Percentiles rank a stretch among this genome's conserved stretches.
These are phyloP conservation scores for Myochromella boudieri DNA, from an alignment of 768 basidiomycete genomes.

Conservation along the genomic window DNA sequence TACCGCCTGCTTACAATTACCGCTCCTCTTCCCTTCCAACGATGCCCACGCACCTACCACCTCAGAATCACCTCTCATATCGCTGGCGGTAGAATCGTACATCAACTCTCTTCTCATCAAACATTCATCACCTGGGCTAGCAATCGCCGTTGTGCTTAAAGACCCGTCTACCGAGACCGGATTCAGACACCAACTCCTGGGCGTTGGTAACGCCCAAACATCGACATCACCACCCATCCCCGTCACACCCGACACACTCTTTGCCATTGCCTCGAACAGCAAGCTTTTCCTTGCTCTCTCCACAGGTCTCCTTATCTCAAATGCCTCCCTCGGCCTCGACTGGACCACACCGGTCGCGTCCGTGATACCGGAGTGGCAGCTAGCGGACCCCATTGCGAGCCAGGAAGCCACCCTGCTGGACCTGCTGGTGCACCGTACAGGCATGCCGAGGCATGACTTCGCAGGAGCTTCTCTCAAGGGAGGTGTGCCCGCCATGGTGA, in stretches of 20 bases:
- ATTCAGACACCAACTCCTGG: conserved; percentile 38
- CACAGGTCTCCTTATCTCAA: conserved; percentile 37
- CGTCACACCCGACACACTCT: conserved; percentile 42
- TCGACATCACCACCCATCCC: conserved; percentile 22
- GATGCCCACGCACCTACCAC: no score
- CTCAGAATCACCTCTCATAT: conserved; percentile 5
- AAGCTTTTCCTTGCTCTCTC: conserved; percentile 40
- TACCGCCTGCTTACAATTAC: not conserved
- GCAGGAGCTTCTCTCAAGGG: conserved; percentile 30
- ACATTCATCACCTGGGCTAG: conserved; percentile 40
- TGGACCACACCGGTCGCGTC: conserved; percentile 38
- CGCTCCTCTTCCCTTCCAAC: not conserved
- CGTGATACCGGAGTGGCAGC: conserved; percentile 39
- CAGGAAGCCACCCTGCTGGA: conserved; percentile 36
- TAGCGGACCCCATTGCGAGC: conserved; percentile 37
- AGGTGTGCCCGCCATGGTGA: conserved; percentile 35
- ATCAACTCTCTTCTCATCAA: conserved; percentile 23
- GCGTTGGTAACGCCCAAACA: conserved; percentile 34
- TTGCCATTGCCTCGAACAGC: conserved; percentile 45
- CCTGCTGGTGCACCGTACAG: conserved; percentile 43
- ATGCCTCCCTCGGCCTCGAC: conserved; percentile 33
- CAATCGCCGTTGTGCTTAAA: conserved; percentile 38
- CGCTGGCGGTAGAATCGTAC: conserved; percentile 7
- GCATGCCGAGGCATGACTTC: conserved; percentile 44
- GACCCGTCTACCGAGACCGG: conserved; percentile 27